Conservation (phyloP, 1,139 yeast species). For the Suzukiozyma palmioleophila region DNA sequence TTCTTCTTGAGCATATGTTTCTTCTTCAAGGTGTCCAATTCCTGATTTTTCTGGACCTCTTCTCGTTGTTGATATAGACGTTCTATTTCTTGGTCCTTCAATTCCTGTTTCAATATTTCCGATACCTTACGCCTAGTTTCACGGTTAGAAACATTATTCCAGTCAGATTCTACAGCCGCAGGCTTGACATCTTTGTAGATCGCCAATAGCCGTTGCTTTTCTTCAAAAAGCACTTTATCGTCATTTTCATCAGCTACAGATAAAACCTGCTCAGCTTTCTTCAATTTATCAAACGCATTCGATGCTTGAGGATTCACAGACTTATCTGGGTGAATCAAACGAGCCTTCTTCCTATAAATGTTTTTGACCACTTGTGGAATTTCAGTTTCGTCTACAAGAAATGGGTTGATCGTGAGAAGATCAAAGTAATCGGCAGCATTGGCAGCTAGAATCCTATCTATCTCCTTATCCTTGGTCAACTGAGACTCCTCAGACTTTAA, state of each 20-base stretch:
- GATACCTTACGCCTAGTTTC: conserved; percentile 17
- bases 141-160: conserved; percentile 5
- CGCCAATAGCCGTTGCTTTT: conserved; percentile 32
- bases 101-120: conserved; percentile 30
- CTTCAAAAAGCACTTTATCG: conserved; percentile 21
- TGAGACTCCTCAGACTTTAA: conserved; percentile 33
- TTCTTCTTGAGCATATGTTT: conserved; percentile 36
- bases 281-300: conserved; percentile 54
- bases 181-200: conserved; percentile 34
- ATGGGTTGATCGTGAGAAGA: conserved; percentile 50
- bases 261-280: conserved; percentile 31
- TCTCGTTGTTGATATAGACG: conserved; percentile 27
- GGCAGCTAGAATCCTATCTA: conserved; percentile 46
- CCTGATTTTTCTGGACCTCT: conserved; percentile 23
- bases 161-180: background rate
- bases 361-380: conserved; percentile 36
- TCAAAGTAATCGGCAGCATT: conserved; percentile 52
- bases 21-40: conserved; percentile 29
- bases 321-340: conserved; percentile 69
- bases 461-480: conserved; percentile 48
- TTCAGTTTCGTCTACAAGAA: conserved; percentile 21
- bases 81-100: conserved; percentile 29
- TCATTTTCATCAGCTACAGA: conserved; percentile 12
- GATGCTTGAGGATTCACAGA: conserved; percentile 53
- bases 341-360: conserved; percentile 53